phyloP scores from a whole-genome alignment of 768 basidiomycete species.

The Dioszegia hungarica region DNA sequence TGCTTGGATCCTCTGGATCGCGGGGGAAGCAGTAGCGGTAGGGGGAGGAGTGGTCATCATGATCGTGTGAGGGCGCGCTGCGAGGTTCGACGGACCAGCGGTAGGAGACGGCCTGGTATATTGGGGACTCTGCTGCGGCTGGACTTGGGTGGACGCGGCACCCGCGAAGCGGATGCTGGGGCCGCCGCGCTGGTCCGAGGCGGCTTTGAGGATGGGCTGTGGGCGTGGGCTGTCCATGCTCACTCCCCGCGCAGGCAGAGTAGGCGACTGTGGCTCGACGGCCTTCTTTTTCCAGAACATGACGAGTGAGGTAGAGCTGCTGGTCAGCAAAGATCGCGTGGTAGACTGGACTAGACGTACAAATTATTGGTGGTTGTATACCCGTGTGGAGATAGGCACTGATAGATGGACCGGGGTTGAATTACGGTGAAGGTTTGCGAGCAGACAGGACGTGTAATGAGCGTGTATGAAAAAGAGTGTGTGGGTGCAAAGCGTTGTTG shows the following conservation, averaged over 20 bases:
- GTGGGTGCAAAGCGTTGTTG: neutral
- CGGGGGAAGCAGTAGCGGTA: neutral
- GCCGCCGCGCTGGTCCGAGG: neutral
- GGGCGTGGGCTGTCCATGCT: constrained; percentile 5
- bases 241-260: neutral
- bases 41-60: neutral
- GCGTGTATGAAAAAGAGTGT: neutral
- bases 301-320: neutral
- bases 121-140: neutral
- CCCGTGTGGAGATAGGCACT: neutral
- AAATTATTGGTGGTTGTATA: no score
- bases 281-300: constrained; percentile 21
- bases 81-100: neutral
- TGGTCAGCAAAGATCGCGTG: no score
- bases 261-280: neutral
- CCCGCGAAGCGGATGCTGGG: constrained; percentile 24
- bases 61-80: neutral
- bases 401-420: no score
- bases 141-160: neutral
- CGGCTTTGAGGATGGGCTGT: constrained; percentile 21
- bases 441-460: neutral
- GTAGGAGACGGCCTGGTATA: neutral
- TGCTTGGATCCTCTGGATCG: neutral
- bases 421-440: neutral
- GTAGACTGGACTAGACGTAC: no score